These are phyloP conservation scores for Microbotryum silenes-acaulis DNA, from an alignment of 1,284 basidiomycete genomes.

Conservation along the genomic window DNA sequence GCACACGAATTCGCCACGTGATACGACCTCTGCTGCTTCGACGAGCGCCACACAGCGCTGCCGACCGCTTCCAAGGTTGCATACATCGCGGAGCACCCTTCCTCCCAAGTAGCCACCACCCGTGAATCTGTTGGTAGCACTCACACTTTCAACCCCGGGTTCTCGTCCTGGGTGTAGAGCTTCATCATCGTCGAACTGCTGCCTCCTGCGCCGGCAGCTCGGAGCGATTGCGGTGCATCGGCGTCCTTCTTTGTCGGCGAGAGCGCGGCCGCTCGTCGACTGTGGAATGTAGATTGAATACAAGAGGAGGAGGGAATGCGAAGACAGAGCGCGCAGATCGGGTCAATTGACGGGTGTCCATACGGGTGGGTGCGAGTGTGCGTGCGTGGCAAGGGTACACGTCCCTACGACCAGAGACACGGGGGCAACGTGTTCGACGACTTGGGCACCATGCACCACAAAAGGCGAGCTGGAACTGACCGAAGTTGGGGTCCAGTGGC, in stretches of 20 bases:
- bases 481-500: constrained; percentile 26
- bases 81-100: not conserved
- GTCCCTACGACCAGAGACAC: no score
- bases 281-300: not conserved
- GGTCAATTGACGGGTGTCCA: no score
- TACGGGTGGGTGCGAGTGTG: not conserved
- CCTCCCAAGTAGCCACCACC: not conserved
- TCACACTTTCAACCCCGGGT: constrained; percentile 89
- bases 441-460: not conserved
- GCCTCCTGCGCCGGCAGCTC: constrained; percentile 91
- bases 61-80: not conserved
- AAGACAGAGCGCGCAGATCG: not conserved
- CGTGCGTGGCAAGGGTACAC: no score
- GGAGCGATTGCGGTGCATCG: constrained; percentile 74
- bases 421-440: not conserved
- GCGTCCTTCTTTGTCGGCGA: constrained; percentile 39
- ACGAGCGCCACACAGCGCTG: not conserved
- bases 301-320: not conserved
- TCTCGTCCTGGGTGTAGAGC: constrained; percentile 90
- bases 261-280: constrained; percentile 33
- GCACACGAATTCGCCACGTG: not conserved
- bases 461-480: constrained; percentile 4
- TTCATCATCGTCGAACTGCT: constrained; percentile 97
- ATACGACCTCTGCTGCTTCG: not conserved
- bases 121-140: constrained; percentile 43